These are phyloP conservation scores for Trametes cinnabarina DNA, from an alignment of 768 basidiomycete species.

Conservation along the genomic window DNA sequence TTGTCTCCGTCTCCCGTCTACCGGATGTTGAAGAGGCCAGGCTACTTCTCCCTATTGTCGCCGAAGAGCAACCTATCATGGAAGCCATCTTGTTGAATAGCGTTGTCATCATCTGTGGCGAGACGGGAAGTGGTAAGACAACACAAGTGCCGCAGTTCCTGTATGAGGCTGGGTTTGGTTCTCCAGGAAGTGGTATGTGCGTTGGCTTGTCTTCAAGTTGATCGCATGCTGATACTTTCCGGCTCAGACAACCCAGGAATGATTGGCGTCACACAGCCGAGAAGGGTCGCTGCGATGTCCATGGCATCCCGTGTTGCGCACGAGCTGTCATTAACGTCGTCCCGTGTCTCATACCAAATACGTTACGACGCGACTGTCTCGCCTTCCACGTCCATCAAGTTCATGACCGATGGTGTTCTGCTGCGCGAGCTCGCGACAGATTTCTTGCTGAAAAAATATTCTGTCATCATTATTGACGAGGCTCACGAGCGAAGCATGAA, in stretches of 20 bases:
- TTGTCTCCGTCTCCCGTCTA: slow-evolving; percentile 58
- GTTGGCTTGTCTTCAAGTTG: neutral
- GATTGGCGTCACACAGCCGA: slow-evolving; percentile 96
- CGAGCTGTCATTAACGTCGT: slow-evolving; percentile 82
- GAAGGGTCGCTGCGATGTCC: slow-evolving; percentile 95
- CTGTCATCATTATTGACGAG: slow-evolving; percentile 94
- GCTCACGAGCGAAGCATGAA: slow-evolving; percentile 98
- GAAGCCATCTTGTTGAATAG: slow-evolving; percentile 85
- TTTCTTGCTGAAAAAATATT: slow-evolving; percentile 92
- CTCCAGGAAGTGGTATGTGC: slow-evolving; percentile 68
- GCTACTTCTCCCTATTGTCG: slow-evolving; percentile 80
- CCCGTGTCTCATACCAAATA: slow-evolving; percentile 92
- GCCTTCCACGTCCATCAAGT: slow-evolving; percentile 89
- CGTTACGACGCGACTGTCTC: slow-evolving; percentile 95
- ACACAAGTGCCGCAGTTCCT: slow-evolving; percentile 98
- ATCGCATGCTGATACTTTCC: slow-evolving; percentile 9
- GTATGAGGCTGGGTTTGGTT: slow-evolving; percentile 95
- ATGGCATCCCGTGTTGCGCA: slow-evolving; percentile 92
- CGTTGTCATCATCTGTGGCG: slow-evolving; percentile 85
- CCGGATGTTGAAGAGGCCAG: slow-evolving; percentile 73
- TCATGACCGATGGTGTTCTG: slow-evolving; percentile 99
- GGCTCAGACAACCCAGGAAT: slow-evolving; percentile 93
- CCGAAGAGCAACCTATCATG: slow-evolving; percentile 94
- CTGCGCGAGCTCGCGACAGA: slow-evolving; percentile 90
- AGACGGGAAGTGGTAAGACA: slow-evolving; percentile 98